phyloP scores from a whole-genome alignment of 169 alveolate species.

The Toxoplasma gondii region DNA sequence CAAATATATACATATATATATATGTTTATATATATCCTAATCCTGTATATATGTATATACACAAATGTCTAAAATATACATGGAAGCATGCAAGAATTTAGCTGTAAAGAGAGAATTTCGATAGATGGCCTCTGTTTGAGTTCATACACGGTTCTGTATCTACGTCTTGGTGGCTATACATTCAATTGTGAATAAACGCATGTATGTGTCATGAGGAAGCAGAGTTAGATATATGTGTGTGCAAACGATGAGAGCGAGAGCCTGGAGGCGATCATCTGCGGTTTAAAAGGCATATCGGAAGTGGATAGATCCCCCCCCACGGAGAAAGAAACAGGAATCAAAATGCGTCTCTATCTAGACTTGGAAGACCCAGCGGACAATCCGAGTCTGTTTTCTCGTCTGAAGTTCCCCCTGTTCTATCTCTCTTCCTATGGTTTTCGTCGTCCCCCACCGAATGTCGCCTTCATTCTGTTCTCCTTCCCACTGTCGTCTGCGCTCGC shows the following conservation, averaged over 20 bases:
- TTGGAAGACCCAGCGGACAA: too few species aligned
- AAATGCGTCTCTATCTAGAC: too few species aligned
- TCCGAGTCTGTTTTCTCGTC: too few species aligned
- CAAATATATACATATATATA: background rate
- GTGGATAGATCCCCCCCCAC: too few species aligned
- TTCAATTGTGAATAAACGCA: too few species aligned
- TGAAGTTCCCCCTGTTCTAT: background rate
- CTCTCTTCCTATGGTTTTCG: background rate
- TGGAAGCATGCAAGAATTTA: background rate
- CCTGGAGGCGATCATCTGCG: too few species aligned
- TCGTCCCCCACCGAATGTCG: background rate
- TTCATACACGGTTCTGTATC: background rate
- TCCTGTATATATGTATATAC: background rate
- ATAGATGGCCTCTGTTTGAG: background rate
- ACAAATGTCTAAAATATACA: background rate
- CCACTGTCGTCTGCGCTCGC: background rate
- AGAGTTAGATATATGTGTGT: too few species aligned
- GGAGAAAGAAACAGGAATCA: too few species aligned
- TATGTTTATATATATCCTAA: background rate
- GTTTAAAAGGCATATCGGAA: too few species aligned
- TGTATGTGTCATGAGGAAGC: too few species aligned
- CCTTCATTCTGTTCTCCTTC: background rate
- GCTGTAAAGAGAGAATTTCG: background rate
- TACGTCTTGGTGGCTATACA: too few species aligned
- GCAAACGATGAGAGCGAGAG: too few species aligned